phyloP scores from a whole-genome alignment of 2,329 filamentous ascomycete genomes.

The Sarocladium brachiariae region DNA sequence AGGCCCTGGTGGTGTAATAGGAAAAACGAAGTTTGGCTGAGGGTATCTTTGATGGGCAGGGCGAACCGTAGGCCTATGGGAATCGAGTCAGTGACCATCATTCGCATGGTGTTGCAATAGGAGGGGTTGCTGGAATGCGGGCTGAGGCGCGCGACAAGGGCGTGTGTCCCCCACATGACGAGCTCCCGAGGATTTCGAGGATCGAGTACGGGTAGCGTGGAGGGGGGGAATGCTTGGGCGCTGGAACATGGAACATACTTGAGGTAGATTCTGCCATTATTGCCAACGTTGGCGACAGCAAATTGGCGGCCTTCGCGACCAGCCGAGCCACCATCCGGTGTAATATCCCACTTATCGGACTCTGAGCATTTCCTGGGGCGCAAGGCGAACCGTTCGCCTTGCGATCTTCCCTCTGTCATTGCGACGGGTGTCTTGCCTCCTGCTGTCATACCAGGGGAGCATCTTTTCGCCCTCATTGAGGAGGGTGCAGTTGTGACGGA shows the following conservation, averaged over 20 bases:
- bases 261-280: conserved; percentile 75
- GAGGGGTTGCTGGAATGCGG: conserved; percentile 4
- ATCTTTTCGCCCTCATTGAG: neutral
- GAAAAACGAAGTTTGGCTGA: conserved; percentile 54
- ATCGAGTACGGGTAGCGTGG: no score
- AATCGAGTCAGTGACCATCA: neutral
- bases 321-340: conserved; percentile 54
- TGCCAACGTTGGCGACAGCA: conserved; percentile 73
- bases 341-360: conserved; percentile 46
- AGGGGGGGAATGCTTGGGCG: neutral
- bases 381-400: conserved; percentile 29
- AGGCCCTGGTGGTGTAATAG: conserved; percentile 53
- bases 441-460: neutral
- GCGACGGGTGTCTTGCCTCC: conserved; percentile 31
- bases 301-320: conserved; percentile 65
- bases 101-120: neutral
- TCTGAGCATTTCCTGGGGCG: conserved; percentile 47
- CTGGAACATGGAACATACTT: conserved; percentile 46
- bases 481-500: neutral
- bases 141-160: neutral
- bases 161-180: conserved; percentile 2
- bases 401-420: conserved; percentile 38
- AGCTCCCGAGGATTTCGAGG: neutral
- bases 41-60: conserved; percentile 55
- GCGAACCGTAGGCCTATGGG: conserved; percentile 50